Evolutionary conservation across 1,284 basidiomycete species (phyloP), one percentile per base, ranked within the genome.

Genomic region (Malassezia pachydermatis): DNA sequence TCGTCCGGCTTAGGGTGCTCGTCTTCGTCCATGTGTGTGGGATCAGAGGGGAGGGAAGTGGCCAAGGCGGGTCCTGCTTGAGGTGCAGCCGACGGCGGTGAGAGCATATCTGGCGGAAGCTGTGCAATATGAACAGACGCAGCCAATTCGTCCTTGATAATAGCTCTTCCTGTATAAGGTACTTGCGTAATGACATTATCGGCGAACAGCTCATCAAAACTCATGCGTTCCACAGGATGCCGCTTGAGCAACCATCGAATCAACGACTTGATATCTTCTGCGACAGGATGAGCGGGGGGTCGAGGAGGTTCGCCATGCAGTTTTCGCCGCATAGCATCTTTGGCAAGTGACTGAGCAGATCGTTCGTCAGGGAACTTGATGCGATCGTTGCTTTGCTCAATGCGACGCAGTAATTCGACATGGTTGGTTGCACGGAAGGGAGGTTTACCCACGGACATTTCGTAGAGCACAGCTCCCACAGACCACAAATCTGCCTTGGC

Each of bases 401-500:
- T 96, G 77, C 83, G 85, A 75, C 86, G 86, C 38, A 95, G 76
- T 9, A 99, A 79, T 67, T 96, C 94, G 63, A 98, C 86, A 70
- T 96, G 90, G 68, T 96, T 98, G 70, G 82, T 81, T 0, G 94
- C 92, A 14, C 89, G 82, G 75, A 92, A 98, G 0, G 94, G 92
- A 2, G 94, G 86, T 59, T 82, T 83, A 3, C 90, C 92, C 19
- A 89, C 84, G 16, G 82, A 78, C 84, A 94, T 96, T 73, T 99
- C 94, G 73, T 84, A 98, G 1, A 96, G 76, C 3, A 99, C 92
- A 0, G 94, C 89, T 6, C 92, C 94, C 25, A 96, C 88, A 5
- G 88, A 92, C 92, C 92, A 99, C 1, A 99, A 77, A 69, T 99
- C 92, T 1, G 88, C 92, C 71, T 90, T 95, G 20, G 89, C 89